These are phyloP conservation scores for Phtheirospermum japonicum DNA, from an alignment of 257 asterid species.

Conservation along the genomic window DNA sequence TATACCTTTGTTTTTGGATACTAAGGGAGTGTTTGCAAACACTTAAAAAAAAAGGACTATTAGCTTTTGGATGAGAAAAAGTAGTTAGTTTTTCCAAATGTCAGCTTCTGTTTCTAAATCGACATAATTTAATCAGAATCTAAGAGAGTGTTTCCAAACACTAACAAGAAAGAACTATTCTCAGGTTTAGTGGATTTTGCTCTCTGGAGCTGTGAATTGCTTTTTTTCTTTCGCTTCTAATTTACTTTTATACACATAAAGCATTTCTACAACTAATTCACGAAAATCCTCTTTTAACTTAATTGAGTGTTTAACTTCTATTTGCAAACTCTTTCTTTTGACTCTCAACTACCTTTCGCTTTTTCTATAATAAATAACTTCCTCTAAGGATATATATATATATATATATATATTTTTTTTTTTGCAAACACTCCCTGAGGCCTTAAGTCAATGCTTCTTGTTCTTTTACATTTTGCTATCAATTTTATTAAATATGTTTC, in stretches of 20 bases:
- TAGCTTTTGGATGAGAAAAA: not conserved
- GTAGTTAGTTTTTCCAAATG: not conserved
- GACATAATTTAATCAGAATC: too few relatives aligned
- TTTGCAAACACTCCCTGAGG: not conserved
- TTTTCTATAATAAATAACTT: not conserved
- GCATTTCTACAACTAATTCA: not conserved
- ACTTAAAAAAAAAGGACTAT: too few relatives aligned
- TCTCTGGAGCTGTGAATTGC: too few relatives aligned
- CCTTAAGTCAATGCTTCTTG: not conserved
- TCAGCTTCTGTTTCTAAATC: not conserved
- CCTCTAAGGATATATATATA: not conserved
- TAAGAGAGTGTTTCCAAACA: too few relatives aligned
- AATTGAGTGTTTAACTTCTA: not conserved
- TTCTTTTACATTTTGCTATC: slow-evolving; percentile 22
- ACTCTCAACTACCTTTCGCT: not conserved
- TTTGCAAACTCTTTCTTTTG: not conserved
- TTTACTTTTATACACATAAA: not conserved
- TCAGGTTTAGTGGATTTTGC: not conserved
- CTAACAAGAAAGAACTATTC: not conserved
- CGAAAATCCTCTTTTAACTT: not conserved
- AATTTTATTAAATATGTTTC: slow-evolving; percentile 18
- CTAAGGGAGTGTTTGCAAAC: too few relatives aligned
- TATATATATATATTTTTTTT: too few relatives aligned
- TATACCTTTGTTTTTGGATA: slow-evolving; percentile 11
- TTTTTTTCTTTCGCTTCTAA: too few relatives aligned